Percentiles rank a stretch among this genome's conserved stretches.
Conservation (phyloP, 2,329 filamentous ascomycete species). For the Stagonosporopsis cucurbitacearum region DNA sequence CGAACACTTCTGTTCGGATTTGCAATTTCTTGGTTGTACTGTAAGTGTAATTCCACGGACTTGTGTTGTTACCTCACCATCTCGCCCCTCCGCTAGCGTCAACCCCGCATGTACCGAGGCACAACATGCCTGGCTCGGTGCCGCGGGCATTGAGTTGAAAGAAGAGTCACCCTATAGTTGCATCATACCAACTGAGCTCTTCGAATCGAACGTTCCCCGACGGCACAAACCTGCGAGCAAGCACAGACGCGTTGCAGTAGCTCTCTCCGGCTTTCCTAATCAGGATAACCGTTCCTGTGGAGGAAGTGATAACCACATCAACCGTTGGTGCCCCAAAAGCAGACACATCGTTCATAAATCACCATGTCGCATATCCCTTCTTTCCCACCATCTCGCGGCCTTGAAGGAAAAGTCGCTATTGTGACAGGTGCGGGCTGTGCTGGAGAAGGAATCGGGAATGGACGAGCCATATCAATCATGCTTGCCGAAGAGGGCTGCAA, state of each 20-base stretch:
- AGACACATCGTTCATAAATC: not conserved
- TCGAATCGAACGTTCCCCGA: not conserved
- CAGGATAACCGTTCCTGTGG: not conserved
- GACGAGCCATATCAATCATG: conserved; percentile 64
- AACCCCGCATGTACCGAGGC: conserved; percentile 21
- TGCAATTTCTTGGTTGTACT: not conserved
- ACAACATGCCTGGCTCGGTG: not conserved
- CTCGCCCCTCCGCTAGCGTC: conserved; percentile 18
- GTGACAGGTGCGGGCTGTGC: conserved; percentile 66
- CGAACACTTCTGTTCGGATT: not conserved
- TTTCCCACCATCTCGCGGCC: conserved; percentile 47
- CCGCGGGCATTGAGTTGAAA: not conserved
- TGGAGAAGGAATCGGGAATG: conserved; percentile 67
- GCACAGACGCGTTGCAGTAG: not conserved
- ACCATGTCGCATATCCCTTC: conserved; percentile 26
- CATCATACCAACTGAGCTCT: not conserved
- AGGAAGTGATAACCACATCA: not conserved
- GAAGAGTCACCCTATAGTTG: not conserved
- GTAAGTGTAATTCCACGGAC: not conserved
- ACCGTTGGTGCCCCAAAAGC: not conserved
- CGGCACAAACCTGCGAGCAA: not conserved
- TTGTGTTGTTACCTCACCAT: not conserved
- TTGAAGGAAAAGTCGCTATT: conserved; percentile 58
- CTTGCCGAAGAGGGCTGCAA: conserved; percentile 64
- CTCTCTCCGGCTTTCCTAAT: conserved; percentile 2